These are phyloP conservation scores for Suillus subluteus DNA, from an alignment of 768 basidiomycete species.

Conservation along the genomic window DNA sequence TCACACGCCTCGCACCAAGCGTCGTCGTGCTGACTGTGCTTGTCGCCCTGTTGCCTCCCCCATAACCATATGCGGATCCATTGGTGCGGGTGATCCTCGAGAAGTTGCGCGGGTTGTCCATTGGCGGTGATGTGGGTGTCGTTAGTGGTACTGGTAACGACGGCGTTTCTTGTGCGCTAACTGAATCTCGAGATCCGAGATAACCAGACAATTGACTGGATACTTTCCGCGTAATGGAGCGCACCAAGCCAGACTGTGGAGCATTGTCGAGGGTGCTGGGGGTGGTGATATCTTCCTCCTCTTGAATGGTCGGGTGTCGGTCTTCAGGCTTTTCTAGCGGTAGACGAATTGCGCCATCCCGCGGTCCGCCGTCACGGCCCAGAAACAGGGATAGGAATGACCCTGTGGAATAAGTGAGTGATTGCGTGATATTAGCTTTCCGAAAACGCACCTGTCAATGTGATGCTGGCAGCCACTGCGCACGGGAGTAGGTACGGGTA, in stretches of 20 bases:
- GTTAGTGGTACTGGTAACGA: slow-evolving; percentile 50
- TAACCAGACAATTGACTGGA: slow-evolving; percentile 61
- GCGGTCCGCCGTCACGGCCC: slow-evolving; percentile 87
- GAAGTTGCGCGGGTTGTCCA: slow-evolving; percentile 51
- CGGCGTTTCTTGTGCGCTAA: slow-evolving; percentile 37
- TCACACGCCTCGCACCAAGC: slow-evolving; percentile 51
- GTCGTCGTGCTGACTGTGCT: slow-evolving; percentile 55
- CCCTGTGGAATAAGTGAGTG: slow-evolving; percentile 47
- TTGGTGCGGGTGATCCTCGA: slow-evolving; percentile 61
- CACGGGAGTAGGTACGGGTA: slow-evolving; percentile 95
- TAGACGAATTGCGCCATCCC: slow-evolving; percentile 83
- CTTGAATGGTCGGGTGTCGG: slow-evolving; percentile 58
- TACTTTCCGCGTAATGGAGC: slow-evolving; percentile 49
- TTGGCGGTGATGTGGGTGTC: slow-evolving; percentile 34
- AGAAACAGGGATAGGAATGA: slow-evolving; percentile 88
- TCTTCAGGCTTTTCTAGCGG: slow-evolving; percentile 68
- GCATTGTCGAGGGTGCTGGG: slow-evolving; percentile 50
- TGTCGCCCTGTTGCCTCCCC: slow-evolving; percentile 52
- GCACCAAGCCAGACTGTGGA: slow-evolving; percentile 39
- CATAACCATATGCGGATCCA: slow-evolving; percentile 84
- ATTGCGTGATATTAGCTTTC: background rate
- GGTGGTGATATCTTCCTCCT: slow-evolving; percentile 60
- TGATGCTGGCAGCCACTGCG: slow-evolving; percentile 73
- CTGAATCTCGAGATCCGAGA: slow-evolving; percentile 56
- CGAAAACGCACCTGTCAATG: slow-evolving; percentile 59